phyloP scores from a whole-genome alignment of 2,329 filamentous ascomycete genomes.

The Talaromyces sp. region DNA sequence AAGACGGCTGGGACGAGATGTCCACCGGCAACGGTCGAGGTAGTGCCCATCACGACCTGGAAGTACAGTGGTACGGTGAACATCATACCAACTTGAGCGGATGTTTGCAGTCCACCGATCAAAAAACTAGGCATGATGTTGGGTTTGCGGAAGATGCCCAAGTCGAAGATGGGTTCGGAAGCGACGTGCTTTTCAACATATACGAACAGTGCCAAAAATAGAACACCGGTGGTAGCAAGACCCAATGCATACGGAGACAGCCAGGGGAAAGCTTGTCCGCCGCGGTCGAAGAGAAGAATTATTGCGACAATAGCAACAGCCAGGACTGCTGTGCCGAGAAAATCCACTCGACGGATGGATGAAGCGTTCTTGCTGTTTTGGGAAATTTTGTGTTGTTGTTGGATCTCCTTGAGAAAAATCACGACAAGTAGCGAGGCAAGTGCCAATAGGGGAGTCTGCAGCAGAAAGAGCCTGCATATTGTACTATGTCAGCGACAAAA shows the following conservation, averaged over 20 bases:
- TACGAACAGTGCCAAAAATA: conserved; percentile 24
- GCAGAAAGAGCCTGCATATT: conserved; percentile 50
- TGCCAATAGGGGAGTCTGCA: conserved; percentile 53
- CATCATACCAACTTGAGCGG: conserved; percentile 62
- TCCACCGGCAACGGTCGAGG: conserved; percentile 56
- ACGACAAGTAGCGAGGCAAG: conserved; percentile 50
- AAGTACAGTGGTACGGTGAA: conserved; percentile 68
- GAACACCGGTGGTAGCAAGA: conserved; percentile 18
- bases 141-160: conserved; percentile 31
- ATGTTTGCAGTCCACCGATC: conserved; percentile 52
- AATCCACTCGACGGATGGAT: conserved; percentile 50
- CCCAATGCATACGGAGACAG: conserved; percentile 23
- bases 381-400: background rate
- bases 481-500: background rate
- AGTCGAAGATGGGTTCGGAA: conserved; percentile 34
- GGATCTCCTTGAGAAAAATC: conserved; percentile 33
- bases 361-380: background rate
- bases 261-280: conserved; percentile 42
- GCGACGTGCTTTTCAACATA: conserved; percentile 32
- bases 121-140: conserved; percentile 31
- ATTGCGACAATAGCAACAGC: conserved; percentile 43
- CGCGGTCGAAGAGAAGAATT: conserved; percentile 50
- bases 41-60: conserved; percentile 57
- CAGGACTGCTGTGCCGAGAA: conserved; percentile 52
- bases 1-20: conserved; percentile 65